Evolutionary conservation across 1,284 basidiomycete genomes (phyloP).

Genomic region (Cystobasidium pallidum): DNA sequence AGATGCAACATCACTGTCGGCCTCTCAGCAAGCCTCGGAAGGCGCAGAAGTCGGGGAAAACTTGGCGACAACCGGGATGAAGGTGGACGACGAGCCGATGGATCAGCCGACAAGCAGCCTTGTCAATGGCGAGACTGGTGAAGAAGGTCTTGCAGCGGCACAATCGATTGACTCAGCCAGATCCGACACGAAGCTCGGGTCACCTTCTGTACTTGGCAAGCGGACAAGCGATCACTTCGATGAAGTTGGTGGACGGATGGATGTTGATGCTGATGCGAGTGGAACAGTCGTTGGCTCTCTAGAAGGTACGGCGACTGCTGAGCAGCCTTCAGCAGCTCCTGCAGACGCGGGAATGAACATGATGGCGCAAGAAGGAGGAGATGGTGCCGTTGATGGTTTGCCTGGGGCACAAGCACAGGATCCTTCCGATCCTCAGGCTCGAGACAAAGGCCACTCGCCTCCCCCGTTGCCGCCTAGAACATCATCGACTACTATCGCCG

Average conservation of each 20-base stretch:
- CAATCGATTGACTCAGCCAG: background rate
- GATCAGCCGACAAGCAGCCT: background rate
- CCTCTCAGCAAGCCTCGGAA: background rate
- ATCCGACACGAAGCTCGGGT: constrained; percentile 13
- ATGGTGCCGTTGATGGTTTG: constrained; percentile 58
- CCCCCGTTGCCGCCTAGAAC: constrained; percentile 66
- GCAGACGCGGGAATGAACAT: background rate
- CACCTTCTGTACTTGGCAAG: constrained; percentile 71
- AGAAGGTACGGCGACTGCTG: background rate
- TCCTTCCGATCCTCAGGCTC: background rate
- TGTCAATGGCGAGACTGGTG: background rate
- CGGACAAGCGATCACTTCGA: constrained; percentile 61
- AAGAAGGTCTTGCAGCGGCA: constrained; percentile 12
- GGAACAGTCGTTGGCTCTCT: background rate
- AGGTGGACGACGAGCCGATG: background rate
- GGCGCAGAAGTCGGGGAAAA: background rate
- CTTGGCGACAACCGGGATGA: background rate
- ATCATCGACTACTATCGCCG: constrained; percentile 29
- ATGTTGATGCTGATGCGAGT: background rate
- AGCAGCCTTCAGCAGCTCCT: background rate
- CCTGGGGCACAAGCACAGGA: background rate
- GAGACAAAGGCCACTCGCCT: constrained; percentile 57
- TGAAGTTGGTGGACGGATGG: constrained; percentile 21
- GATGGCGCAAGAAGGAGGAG: constrained; percentile 15
- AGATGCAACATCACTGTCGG: constrained; percentile 40